Percentiles rank a stretch among this genome's conserved stretches.
These are phyloP conservation scores for Blastocystis sp. DNA, from an alignment of 352 stramenopile species.

Conservation along the genomic window DNA sequence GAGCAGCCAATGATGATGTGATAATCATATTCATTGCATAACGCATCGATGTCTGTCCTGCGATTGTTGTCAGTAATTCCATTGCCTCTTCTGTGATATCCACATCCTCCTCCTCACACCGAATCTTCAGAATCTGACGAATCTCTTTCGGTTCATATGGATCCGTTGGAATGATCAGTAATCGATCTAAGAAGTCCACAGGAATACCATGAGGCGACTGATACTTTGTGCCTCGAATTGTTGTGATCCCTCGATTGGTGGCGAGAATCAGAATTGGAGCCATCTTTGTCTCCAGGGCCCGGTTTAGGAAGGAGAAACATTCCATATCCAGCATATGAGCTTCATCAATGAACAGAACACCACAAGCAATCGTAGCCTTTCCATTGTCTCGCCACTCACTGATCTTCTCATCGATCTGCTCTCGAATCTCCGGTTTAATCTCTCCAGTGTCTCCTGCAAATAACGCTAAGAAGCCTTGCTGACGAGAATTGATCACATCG, in stretches of 20 bases:
- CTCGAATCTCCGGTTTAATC: conserved; percentile 94
- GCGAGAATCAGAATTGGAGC: conserved; percentile 95
- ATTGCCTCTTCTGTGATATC: conserved; percentile 58
- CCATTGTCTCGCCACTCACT: conserved; percentile 80
- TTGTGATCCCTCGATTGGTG: conserved; percentile 94
- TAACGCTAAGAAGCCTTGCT: conserved; percentile 94
- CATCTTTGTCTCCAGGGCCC: conserved; percentile 90
- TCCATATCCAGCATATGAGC: conserved; percentile 99
- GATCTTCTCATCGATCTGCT: conserved; percentile 97
- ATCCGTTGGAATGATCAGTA: conserved; percentile 96
- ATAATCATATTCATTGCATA: conserved; percentile 99
- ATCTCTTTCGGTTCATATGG: conserved; percentile 90
- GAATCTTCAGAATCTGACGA: conserved; percentile 78
- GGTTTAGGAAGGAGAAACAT: conserved; percentile 98
- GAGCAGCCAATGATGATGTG: conserved; percentile 76
- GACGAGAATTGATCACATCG: conserved; percentile 97
- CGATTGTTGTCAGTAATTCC: conserved; percentile 75
- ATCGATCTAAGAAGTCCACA: conserved; percentile 90
- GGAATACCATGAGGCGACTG: conserved; percentile 94
- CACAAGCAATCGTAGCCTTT: conserved; percentile 92
- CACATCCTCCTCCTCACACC: conserved; percentile 59
- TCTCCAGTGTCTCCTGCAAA: conserved; percentile 97
- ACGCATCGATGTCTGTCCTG: conserved; percentile 88
- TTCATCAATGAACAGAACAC: conserved; percentile 98
- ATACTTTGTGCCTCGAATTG: conserved; percentile 96